These are phyloP conservation scores for Geosmithia morbida DNA, from an alignment of 2,329 filamentous ascomycete genomes.

Conservation along the genomic window DNA sequence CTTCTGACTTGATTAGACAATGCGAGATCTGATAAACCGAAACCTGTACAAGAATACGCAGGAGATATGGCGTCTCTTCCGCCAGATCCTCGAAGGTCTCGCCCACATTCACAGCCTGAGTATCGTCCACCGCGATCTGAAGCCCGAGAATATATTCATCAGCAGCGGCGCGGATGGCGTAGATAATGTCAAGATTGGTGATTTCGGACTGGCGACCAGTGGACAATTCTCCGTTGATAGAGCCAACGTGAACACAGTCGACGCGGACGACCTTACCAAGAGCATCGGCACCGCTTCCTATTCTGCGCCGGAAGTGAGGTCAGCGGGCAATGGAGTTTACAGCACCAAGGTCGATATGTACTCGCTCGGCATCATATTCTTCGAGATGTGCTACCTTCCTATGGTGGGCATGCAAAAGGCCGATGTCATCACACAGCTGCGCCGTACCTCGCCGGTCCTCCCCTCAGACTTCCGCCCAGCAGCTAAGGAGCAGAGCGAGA, in stretches of 20 bases:
- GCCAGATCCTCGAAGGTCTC: constrained; percentile 81
- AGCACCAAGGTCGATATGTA: constrained; percentile 98
- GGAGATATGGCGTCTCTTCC: constrained; percentile 79
- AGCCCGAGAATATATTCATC: constrained; percentile 96
- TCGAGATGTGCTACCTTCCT: constrained; percentile 78
- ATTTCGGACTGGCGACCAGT: constrained; percentile 88
- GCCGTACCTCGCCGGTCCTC: constrained; percentile 51
- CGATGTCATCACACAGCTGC: constrained; percentile 50
- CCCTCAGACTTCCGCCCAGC: constrained; percentile 58
- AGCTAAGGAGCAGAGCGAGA: constrained; percentile 61
- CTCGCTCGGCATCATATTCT: constrained; percentile 92
- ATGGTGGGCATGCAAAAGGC: constrained; percentile 54
- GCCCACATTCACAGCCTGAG: constrained; percentile 80
- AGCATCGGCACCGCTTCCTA: constrained; percentile 75
- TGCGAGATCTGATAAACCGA: constrained; percentile 73
- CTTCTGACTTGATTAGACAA: constrained; percentile 33
- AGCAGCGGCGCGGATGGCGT: constrained; percentile 50
- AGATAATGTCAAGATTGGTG: constrained; percentile 88
- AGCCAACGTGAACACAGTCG: constrained; percentile 21
- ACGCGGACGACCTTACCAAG: constrained; percentile 51
- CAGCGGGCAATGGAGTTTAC: constrained; percentile 60
- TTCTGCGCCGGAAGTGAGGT: constrained; percentile 81
- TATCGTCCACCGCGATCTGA: constrained; percentile 91
- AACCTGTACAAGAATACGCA: constrained; percentile 59
- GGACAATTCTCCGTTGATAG: constrained; percentile 59